These are phyloP conservation scores for Pichia paraexigua DNA, from an alignment of 805 yeast species.

Conservation along the genomic window DNA sequence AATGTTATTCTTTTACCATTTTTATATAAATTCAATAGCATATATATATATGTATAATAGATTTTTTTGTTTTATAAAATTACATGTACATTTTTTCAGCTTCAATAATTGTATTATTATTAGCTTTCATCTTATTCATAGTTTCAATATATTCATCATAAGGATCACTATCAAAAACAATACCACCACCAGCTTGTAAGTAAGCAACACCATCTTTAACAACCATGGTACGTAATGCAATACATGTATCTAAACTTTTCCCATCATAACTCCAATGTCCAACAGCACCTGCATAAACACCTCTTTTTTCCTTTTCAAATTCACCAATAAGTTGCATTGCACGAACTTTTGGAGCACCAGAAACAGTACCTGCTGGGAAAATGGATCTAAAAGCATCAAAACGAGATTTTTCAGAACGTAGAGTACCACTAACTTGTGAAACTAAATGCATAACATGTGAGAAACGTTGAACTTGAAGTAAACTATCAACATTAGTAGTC, in stretches of 20 bases:
- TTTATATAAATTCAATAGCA: too few species aligned
- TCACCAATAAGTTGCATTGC: constrained; percentile 95
- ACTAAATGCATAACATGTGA: constrained; percentile 97
- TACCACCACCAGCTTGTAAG: constrained; percentile 98
- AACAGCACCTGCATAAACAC: constrained; percentile 98
- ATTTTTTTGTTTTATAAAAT: neutral
- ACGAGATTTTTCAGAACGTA: constrained; percentile 75
- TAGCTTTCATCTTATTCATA: constrained; percentile 94
- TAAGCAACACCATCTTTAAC: constrained; percentile 85
- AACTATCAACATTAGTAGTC: constrained; percentile 78
- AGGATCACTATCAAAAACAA: constrained; percentile 91
- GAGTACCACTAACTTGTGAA: constrained; percentile 86
- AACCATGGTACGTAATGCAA: constrained; percentile 96
- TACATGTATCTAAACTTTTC: constrained; percentile 94
- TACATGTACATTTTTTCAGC: constrained; percentile 53
- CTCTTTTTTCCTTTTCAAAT: constrained; percentile 85
- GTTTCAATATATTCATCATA: constrained; percentile 94
- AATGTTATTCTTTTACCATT: too few species aligned
- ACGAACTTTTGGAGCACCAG: constrained; percentile 95
- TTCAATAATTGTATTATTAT: constrained; percentile 80
- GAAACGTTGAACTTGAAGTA: constrained; percentile 85
- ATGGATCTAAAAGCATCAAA: constrained; percentile 97
- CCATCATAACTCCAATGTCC: constrained; percentile 97
- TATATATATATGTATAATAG: too few species aligned
- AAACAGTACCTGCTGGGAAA: constrained; percentile 98